phyloP scores from a whole-genome alignment of 1,284 basidiomycete genomes.

The Ganoderma resinaceum region DNA sequence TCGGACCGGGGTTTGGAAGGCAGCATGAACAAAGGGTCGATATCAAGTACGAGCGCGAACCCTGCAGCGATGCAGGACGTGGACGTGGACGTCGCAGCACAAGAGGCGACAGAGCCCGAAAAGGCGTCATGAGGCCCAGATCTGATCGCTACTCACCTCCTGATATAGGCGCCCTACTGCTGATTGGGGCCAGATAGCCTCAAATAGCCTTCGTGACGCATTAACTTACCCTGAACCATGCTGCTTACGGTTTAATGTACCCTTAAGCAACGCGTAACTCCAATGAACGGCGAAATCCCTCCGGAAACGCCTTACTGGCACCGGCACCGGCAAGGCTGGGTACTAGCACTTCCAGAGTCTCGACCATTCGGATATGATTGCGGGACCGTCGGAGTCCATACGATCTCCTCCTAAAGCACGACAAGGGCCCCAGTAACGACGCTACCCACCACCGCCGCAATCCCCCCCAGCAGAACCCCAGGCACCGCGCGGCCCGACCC shows the following conservation, averaged over 20 bases:
- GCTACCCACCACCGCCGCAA: conserved; percentile 11
- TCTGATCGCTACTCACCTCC: background rate
- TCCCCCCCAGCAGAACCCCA: conserved; percentile 6
- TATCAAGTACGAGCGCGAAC: background rate
- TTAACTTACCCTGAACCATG: background rate
- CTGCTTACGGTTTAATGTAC: background rate
- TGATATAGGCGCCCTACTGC: background rate
- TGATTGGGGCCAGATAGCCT: background rate
- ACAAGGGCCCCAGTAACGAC: conserved; percentile 14
- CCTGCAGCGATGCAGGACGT: background rate
- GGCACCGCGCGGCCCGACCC: conserved; percentile 1
- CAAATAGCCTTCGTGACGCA: background rate
- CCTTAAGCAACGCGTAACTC: background rate
- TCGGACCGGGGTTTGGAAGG: background rate
- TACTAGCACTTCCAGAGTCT: background rate
- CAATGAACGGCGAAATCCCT: background rate
- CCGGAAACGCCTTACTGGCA: background rate
- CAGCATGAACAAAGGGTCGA: background rate
- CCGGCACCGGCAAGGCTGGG: background rate
- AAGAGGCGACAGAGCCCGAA: background rate
- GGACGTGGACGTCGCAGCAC: background rate
- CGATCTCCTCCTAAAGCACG: conserved; percentile 10
- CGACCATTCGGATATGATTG: background rate
- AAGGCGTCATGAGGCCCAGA: conserved; percentile 1
- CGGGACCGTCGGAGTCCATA: background rate